Evolutionary conservation across 306 rosid species (phyloP), one percentile per base, ranked within the genome.

Genomic region (Sicyos edulis): DNA sequence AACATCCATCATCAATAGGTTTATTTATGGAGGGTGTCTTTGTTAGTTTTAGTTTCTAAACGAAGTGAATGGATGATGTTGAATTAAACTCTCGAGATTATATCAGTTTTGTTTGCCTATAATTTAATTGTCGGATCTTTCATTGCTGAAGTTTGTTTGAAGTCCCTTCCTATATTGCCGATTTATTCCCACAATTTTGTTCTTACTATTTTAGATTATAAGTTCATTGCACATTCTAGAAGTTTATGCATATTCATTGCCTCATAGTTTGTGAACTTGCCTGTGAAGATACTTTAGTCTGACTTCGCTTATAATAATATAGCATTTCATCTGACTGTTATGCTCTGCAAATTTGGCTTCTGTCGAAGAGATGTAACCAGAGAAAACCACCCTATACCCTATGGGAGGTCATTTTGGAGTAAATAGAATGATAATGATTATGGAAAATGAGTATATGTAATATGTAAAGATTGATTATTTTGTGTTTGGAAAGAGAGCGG

Each of bases 51-150:
- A 50, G 40, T 50, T 51, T 69, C 24, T 5, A 49, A 67, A 22
- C 54, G 13, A 29, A 16, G 16, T 51, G 73, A 49, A 50, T 16
- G 6, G 20, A 69, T 69, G 59, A 42, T 42, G 47, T 69, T 69
- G 20, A 26, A 51, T 69, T 42, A 42, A 8, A 69, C 58, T 69
- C 59, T 15, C n/a, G 40, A 69, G 63, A 42, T 68, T 2, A 4
- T 22, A 63, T 19, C 77, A 78, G 70, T 73, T 78, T 64, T 78
- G 80, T 54, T 71, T 10, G 59, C 73, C 58, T 22, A 69, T 50
- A 69, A 69, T 69, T 69, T 26, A 10, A 54, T 42, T 51, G 15
- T 51, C 15, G 40, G 21, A 66, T 44, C 47, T 13, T 51, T 49
- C 10, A 10, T 50, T 51, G 47, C 59, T 51, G 47, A 69, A 50